These are phyloP conservation scores for Penicillium freii DNA, from an alignment of 2,329 filamentous ascomycete species.

Conservation along the genomic window DNA sequence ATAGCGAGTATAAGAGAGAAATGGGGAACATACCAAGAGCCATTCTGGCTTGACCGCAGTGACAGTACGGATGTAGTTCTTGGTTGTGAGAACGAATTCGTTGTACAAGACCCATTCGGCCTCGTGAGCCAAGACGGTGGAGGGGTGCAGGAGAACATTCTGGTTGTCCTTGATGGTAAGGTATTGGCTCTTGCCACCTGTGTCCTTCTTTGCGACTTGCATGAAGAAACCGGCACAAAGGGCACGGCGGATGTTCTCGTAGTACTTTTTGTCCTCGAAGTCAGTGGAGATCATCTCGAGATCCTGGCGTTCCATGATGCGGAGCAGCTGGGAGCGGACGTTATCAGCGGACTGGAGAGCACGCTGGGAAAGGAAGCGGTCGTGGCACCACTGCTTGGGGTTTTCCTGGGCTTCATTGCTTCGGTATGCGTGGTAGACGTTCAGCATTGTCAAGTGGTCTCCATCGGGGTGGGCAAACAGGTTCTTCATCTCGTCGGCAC, in stretches of 20 bases:
- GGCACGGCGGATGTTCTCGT: conserved; percentile 91
- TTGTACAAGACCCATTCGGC: conserved; percentile 98
- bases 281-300: conserved; percentile 83
- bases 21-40: conserved; percentile 68
- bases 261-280: conserved; percentile 96
- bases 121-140: conserved; percentile 81
- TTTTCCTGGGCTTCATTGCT: conserved; percentile 66
- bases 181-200: conserved; percentile 78
- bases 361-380: conserved; percentile 89
- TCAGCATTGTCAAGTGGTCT: conserved; percentile 92
- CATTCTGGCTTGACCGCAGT: conserved; percentile 91
- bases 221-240: conserved; percentile 97
- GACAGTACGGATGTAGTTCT: conserved; percentile 96
- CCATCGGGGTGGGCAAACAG: conserved; percentile 90
- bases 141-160: conserved; percentile 87
- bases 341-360: conserved; percentile 91
- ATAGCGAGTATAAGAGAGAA: conserved; percentile 4
- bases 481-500: conserved; percentile 95
- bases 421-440: conserved; percentile 98
- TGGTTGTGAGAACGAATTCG: conserved; percentile 95
- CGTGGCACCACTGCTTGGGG: conserved; percentile 89
- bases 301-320: conserved; percentile 92
- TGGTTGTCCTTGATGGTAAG: conserved; percentile 96
- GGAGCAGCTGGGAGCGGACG: conserved; percentile 84
- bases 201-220: conserved; percentile 95